Conservation (phyloP, 192 early-diverging fungal species). For the Podila horticola region DNA sequence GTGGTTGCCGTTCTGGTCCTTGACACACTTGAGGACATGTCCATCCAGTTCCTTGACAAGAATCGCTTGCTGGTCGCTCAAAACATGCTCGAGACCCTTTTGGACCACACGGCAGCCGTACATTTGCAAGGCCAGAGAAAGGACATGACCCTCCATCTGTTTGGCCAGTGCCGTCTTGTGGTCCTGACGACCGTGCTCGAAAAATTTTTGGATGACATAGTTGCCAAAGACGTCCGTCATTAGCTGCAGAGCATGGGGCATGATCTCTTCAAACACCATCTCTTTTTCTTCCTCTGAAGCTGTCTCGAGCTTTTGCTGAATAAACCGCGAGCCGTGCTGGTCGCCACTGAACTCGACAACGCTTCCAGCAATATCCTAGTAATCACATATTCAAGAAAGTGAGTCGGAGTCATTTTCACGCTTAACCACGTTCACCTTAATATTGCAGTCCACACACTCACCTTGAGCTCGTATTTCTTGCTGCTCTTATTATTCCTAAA, state of each 20-base stretch:
- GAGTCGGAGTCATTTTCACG: too few species aligned
- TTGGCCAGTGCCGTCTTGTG: constrained; percentile 94
- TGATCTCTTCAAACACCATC: constrained; percentile 96
- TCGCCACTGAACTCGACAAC: constrained; percentile 99
- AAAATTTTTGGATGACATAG: constrained; percentile 99
- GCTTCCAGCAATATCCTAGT: constrained; percentile 88
- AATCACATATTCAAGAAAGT: constrained; percentile 3
- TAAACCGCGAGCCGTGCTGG: constrained; percentile 98
- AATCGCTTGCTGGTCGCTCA: constrained; percentile 88
- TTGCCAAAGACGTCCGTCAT: constrained; percentile 99
- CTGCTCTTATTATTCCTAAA: constrained; percentile 96
- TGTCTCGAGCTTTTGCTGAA: constrained; percentile 98
- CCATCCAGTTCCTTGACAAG: constrained; percentile 95
- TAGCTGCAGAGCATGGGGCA: constrained; percentile 88
- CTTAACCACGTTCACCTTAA: too few species aligned
- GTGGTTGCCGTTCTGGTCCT: constrained; percentile 99
- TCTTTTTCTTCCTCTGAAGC: constrained; percentile 95
- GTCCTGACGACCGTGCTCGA: constrained; percentile 95
- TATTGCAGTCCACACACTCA: too few species aligned
- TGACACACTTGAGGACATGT: constrained; percentile 97
- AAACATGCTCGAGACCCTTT: constrained; percentile 94
- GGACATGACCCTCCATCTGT: constrained; percentile 96
- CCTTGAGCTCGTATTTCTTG: constrained; percentile 94
- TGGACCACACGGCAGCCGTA: constrained; percentile 99
- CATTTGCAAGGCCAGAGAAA: constrained; percentile 97